Base-by-base conservation (phyloP, 2,329 filamentous ascomycete species). In the Mycosphaerella sp. region DNA sequence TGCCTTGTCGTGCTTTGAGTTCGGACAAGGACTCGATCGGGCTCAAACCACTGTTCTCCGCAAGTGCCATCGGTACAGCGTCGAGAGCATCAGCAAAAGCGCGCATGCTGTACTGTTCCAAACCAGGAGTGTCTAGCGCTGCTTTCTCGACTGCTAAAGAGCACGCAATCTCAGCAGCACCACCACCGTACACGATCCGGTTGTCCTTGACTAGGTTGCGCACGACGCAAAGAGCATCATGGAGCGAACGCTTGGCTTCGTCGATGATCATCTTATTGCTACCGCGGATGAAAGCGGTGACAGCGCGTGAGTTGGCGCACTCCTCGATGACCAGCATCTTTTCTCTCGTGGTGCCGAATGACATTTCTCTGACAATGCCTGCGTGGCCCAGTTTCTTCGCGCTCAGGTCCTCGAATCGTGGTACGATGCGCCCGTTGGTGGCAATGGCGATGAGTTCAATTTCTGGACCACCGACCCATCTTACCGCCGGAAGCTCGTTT, bases 201-300 rank as follows among this genome's bases (percentile, higher is more conserved):
- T 95, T 97, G 74, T 98, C 95, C 58, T 82, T 84, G 48, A 98
- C 93, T 44, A 98, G 79, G 75, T 98, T 98, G 66, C 95, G 87
- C 49, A 98, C 93, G 46, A 98, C 93, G 70, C 95, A 98, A 48
- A 98, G 84, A 55, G 93, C 93, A 73, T 98, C 93, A 72, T 98
- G 95, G 55, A 98, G 80, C 46, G 93, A 97, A 66, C 95, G 85
- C 78, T 96, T 96, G 51, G 95, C 95, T 75, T 98, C 95, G 69
- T 98, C 95, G 71, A 98, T 97, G 72, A 98, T 95, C 93, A 98
- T 98, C 80, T 97, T 98, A 82, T 98, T 98, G 79, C 90, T 95
- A 67, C 93, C 93, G 67, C 93, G 82, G 57, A 98, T 88, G 72
- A 98, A 98, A 52, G 95, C 84, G 2, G 93, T 98, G 57, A 98